Conservation (phyloP, 148 eudicot species). For the Rhododendron molle region DNA sequence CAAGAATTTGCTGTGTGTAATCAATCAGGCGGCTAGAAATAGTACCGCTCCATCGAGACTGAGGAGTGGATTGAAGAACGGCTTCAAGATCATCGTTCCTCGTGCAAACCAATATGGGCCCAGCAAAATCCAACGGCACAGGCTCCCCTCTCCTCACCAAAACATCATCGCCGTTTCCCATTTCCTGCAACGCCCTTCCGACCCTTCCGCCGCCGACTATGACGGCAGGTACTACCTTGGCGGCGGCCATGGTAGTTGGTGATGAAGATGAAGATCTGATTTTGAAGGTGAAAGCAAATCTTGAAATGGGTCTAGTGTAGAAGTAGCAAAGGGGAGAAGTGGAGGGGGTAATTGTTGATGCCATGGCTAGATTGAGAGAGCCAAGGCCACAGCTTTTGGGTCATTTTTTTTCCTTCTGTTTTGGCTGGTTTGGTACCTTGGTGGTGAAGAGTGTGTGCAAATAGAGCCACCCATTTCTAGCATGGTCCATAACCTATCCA, state of each 20-base stretch:
- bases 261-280: constrained; percentile 12
- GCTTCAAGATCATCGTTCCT: constrained; percentile 94
- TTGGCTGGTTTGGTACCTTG: not conserved
- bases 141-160: constrained; percentile 73
- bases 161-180: constrained; percentile 83
- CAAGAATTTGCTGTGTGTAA: not conserved
- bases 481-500: not conserved
- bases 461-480: constrained; percentile 33
- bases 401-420: not conserved
- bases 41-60: constrained; percentile 76
- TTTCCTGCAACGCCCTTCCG: constrained; percentile 65
- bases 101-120: constrained; percentile 90
- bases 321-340: constrained; percentile 28
- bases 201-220: constrained; percentile 94
- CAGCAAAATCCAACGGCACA: constrained; percentile 70
- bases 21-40: not conserved
- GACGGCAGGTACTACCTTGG: constrained; percentile 60
- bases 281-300: constrained; percentile 4
- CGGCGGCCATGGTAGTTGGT: constrained; percentile 3
- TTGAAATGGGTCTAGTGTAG: constrained; percentile 35
- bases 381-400: not conserved
- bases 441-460: not conserved
- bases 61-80: constrained; percentile 79
- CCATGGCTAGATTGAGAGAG: constrained; percentile 16
- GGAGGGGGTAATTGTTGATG: constrained; percentile 18